Conservation (phyloP, 441 rosid genomes). For the Gossypium lobatum region DNA sequence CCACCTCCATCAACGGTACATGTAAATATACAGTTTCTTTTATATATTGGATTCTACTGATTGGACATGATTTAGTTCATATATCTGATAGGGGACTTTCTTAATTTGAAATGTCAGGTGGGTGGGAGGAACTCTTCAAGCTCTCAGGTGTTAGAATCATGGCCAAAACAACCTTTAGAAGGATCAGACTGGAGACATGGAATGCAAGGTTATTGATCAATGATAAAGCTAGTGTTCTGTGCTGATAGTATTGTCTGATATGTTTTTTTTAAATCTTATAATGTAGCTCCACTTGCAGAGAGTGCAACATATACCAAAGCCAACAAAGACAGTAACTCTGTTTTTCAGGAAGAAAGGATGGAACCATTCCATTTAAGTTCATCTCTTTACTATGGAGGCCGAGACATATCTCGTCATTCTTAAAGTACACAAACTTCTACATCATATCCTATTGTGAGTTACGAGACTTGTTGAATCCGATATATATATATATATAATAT, state of each 20-base stretch:
- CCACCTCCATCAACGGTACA: constrained; percentile 51
- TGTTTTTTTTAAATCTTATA: neutral
- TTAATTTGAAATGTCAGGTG: constrained; percentile 31
- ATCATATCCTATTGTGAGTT: constrained; percentile 49
- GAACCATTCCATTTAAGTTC: constrained; percentile 75
- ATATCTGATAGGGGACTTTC: neutral
- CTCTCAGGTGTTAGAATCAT: constrained; percentile 35
- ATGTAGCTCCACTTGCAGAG: constrained; percentile 28
- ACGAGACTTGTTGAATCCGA: constrained; percentile 1
- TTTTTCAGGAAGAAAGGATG: constrained; percentile 39
- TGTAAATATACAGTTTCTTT: neutral
- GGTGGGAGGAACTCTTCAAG: constrained; percentile 32
- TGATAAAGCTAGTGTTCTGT: neutral
- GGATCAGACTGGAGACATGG: constrained; percentile 47
- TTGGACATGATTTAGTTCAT: neutral
- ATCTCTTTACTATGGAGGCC: constrained; percentile 82
- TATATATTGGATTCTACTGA: constrained; percentile 1
- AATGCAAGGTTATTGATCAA: constrained; percentile 32
- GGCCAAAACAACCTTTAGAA: constrained; percentile 34
- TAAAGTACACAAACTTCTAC: constrained; percentile 28
- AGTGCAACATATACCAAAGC: constrained; percentile 22
- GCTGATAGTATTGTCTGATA: constrained; percentile 1
- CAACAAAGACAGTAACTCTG: constrained; percentile 27
- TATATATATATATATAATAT: neutral
- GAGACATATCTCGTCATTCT: constrained; percentile 48